Base-by-base conservation (phyloP, 2,329 filamentous ascomycete species). In the Rhynchosporium graminicola region DNA sequence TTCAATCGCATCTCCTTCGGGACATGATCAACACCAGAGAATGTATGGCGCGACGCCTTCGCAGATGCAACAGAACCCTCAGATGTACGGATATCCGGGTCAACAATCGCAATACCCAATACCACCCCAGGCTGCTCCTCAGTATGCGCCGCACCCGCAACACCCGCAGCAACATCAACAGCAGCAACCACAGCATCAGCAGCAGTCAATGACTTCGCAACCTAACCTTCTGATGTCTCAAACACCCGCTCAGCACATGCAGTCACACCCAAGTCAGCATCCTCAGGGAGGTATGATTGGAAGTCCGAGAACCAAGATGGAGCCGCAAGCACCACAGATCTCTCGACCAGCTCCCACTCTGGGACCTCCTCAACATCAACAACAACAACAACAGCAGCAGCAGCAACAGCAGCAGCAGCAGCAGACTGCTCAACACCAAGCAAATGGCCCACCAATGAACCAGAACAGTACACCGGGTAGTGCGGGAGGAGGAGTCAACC, bases 1-100 rank as follows among this genome's bases (percentile, higher is more conserved):
- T 45, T 96, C 93, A 57, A 93, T 97, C 71, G 90, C 93, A 67
- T 97, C 94, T 40, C 89, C 92, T 28, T 91, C 92, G 62, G 84
- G 87, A 61, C 92, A 97, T 77, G 94, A 98, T 74, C 91, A 94
- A 73, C 91, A 96, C 70, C 20, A 20, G 20, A 88, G 87, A 71
- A 85, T 98, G 74, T 98, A 97, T 77, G 88, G 86, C 42, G 90
- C 93, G 72, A 88, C 89, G 57, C 80, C 87, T 43, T 86, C 89
- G 61, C 91, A 95, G 76, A 85, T 96, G 77, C 84, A 91, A 70
- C 90, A 91, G 70, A 90, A 90, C 69, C 87, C 86, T 72, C 82
- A 89, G 42, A 92, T 97, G 85, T 97, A 97, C 80, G 20, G 20
- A 20, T 76, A 77, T 72, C 77, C 65, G 4, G 65, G 77, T 59